Evolutionary conservation across 2,329 filamentous ascomycete genomes (phyloP).

Genomic region (Neonectria ditissima): DNA sequence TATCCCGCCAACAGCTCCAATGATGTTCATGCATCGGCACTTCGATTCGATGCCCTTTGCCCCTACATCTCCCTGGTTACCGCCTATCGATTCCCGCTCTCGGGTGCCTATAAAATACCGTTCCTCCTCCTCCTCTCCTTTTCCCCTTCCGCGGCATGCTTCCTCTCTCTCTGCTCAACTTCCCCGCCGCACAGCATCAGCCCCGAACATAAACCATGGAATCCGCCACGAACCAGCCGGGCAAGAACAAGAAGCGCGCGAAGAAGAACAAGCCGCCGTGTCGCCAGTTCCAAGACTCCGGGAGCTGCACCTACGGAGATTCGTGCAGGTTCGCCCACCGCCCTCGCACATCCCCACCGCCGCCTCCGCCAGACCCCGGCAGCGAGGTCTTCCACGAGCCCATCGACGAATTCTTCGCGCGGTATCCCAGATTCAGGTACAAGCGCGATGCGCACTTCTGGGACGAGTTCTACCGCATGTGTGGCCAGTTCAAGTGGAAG

Average conservation of each 20-base stretch:
- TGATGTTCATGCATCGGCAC: conserved; percentile 8
- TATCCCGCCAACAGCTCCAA: conserved; percentile 12
- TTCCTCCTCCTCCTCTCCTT: too few species aligned
- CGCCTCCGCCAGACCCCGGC: background rate
- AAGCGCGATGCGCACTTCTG: conserved; percentile 11
- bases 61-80: background rate
- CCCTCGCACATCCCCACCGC: background rate
- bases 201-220: background rate
- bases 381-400: background rate
- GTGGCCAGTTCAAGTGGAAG: background rate
- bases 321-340: conserved; percentile 20
- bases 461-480: conserved; percentile 29
- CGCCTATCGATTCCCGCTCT: background rate
- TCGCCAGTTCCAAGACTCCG: background rate
- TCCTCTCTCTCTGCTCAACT: background rate
- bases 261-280: conserved; percentile 5
- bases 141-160: background rate
- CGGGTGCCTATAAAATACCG: conserved; percentile 3
- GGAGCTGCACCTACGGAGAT: conserved; percentile 6
- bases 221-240: background rate
- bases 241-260: conserved; percentile 1
- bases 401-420: conserved; percentile 28
- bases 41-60: background rate
- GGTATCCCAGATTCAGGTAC: conserved; percentile 22
- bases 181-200: background rate